Conservation (phyloP, 225 moss, liverwort and hornwort genomes). For the Neckera pumila region DNA sequence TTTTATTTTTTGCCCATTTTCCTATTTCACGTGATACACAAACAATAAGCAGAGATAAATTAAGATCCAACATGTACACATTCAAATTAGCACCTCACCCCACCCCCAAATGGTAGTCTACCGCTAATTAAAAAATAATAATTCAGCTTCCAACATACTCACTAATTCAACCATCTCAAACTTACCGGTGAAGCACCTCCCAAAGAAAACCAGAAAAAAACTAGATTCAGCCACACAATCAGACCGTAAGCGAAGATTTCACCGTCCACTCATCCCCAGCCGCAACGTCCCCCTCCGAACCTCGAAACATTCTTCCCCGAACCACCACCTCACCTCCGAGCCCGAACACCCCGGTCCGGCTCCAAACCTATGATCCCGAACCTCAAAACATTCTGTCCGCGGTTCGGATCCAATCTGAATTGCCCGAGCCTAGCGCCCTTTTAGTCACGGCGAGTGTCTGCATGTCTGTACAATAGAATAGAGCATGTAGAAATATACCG, state of each 20-base stretch:
- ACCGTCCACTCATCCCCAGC: background rate
- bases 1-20: too few relatives aligned
- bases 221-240: background rate
- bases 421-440: background rate
- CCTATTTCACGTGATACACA: too few relatives aligned
- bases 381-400: background rate
- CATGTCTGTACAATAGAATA: background rate
- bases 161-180: background rate
- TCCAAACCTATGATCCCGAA: background rate
- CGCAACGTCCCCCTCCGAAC: background rate
- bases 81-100: background rate
- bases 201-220: background rate
- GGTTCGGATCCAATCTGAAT: background rate
- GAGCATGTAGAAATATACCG: constrained; percentile 5
- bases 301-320: background rate
- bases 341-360: background rate
- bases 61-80: too few relatives aligned
- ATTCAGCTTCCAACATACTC: background rate
- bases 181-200: constrained; percentile 20
- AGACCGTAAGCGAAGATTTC: background rate
- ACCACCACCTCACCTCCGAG: background rate
- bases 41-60: too few relatives aligned
- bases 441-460: background rate
- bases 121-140: background rate
- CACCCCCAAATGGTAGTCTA: background rate